Evolutionary conservation across 1,139 yeast species (phyloP).

Genomic region (Scheffersomyces illinoinensis): DNA sequence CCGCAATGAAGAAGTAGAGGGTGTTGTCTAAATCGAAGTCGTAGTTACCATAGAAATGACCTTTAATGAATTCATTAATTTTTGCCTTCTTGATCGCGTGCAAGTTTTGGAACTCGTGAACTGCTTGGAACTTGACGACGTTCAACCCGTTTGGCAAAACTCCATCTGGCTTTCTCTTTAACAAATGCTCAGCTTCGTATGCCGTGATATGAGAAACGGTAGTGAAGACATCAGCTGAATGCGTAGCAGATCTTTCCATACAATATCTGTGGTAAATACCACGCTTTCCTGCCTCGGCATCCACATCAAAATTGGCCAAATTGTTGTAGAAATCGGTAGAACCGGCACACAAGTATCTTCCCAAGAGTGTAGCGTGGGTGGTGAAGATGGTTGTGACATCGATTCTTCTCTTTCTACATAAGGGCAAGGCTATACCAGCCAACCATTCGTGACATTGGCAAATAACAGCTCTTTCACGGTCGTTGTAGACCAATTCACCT

Average conservation of each 20-base stretch:
- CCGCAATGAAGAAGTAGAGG: slow-evolving; percentile 92
- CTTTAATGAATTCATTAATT: slow-evolving; percentile 91
- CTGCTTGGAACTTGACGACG: slow-evolving; percentile 94
- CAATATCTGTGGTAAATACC: slow-evolving; percentile 98
- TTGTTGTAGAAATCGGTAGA: slow-evolving; percentile 94
- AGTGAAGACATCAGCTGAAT: slow-evolving; percentile 94
- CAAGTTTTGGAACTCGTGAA: slow-evolving; percentile 95
- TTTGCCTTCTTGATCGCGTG: slow-evolving; percentile 91
- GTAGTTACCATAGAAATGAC: slow-evolving; percentile 95
- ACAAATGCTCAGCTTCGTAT: slow-evolving; percentile 86
- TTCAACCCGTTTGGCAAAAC: slow-evolving; percentile 95
- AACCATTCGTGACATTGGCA: slow-evolving; percentile 98
- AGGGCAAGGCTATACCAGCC: slow-evolving; percentile 93
- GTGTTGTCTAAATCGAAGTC: slow-evolving; percentile 95
- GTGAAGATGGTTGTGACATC: slow-evolving; percentile 96
- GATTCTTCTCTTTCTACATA: slow-evolving; percentile 86
- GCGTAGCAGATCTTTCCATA: slow-evolving; percentile 95
- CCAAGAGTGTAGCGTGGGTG: slow-evolving; percentile 94
- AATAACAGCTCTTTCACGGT: slow-evolving; percentile 82
- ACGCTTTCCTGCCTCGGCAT: slow-evolving; percentile 96
- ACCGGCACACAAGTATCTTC: slow-evolving; percentile 95
- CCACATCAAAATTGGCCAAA: slow-evolving; percentile 87
- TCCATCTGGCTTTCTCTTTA: slow-evolving; percentile 96
- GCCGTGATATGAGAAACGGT: slow-evolving; percentile 98
- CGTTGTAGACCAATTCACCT: slow-evolving; percentile 86